Evolutionary conservation across 306 rosid genomes (phyloP).

Genomic region (Lathyrus tuberosus): DNA sequence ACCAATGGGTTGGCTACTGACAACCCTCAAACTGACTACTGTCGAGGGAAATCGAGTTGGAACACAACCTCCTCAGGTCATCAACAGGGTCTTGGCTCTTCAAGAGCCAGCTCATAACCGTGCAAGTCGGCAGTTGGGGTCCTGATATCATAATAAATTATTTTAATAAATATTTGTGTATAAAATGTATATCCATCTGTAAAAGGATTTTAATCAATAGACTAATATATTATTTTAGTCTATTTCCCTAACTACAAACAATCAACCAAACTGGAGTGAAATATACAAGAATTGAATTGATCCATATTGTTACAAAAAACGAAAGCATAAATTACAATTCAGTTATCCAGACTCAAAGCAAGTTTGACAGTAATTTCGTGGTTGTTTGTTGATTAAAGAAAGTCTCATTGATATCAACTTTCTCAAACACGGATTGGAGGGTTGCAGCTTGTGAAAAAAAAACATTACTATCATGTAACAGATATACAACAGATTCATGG

Average conservation of each 20-base stretch:
- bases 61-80: no score
- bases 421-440: background rate
- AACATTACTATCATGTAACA: background rate
- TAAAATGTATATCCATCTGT: background rate
- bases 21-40: no score
- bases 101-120: no score
- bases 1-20: background rate
- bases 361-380: background rate
- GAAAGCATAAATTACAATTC: background rate
- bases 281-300: slow-evolving; percentile 2
- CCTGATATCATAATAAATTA: background rate
- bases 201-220: background rate
- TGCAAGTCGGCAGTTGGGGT: background rate
- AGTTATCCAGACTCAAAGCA: background rate
- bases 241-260: background rate
- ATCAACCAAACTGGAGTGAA: background rate
- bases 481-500: slow-evolving; percentile 5
- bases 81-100: no score
- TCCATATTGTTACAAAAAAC: background rate
- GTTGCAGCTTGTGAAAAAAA: slow-evolving; percentile 2
- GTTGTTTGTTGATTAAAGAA: background rate
- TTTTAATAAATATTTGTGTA: background rate
- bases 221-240: background rate
- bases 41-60: no score
- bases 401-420: background rate